Base-by-base conservation (phyloP, 2,329 filamentous ascomycete species). In the Nemania sp. region DNA sequence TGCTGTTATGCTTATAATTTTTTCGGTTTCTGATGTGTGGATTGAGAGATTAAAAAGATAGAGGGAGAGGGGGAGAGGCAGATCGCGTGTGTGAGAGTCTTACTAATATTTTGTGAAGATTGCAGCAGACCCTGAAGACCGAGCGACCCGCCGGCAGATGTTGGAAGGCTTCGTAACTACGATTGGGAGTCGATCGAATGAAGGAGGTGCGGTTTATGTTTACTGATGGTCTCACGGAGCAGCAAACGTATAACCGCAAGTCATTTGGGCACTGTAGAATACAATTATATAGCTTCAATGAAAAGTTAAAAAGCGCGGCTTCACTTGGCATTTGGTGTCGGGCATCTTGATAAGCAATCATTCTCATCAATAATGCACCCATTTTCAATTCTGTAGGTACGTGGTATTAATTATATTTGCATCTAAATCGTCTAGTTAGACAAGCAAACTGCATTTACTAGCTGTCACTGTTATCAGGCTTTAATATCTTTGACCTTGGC, bases 401-500 rank as follows among this genome's bases (percentile, higher is more conserved):
- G 14, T 3, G 20, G 9, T 24, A 2, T 9, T n/a, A 45, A 12
- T n/a, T 30, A 43, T 36, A 33, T 31, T 15, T 30, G 9, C n/a
- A 24, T 28, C 37, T 34, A 22, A 26, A 47, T 14, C 6, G 15
- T 20, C 11, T 11, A 2, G 3, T 20, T 14, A 6, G 12, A 40
- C 24, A 11, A 31, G 14, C 9, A 15, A 47, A 33, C 19, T 2
- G 15, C 19, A 9, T 26, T 26, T 14, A 20, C 22, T n/a, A 2
- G 8, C 7, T 15, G 7, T 26, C 30, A 3, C 14, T 28, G 28
- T 24, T 33, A 51, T 72, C 68, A 88, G 62, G 85, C 83, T 73
- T 96, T 96, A 53, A 90, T 73, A 64, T 90, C 80, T 64, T 85
- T 81, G 1, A 53, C 22, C 31, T 57, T 64, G 5, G 22, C 41